Evolutionary conservation across 768 basidiomycete species (phyloP), one percentile per base, ranked within the genome.

Genomic region (Ramaria rubella): DNA sequence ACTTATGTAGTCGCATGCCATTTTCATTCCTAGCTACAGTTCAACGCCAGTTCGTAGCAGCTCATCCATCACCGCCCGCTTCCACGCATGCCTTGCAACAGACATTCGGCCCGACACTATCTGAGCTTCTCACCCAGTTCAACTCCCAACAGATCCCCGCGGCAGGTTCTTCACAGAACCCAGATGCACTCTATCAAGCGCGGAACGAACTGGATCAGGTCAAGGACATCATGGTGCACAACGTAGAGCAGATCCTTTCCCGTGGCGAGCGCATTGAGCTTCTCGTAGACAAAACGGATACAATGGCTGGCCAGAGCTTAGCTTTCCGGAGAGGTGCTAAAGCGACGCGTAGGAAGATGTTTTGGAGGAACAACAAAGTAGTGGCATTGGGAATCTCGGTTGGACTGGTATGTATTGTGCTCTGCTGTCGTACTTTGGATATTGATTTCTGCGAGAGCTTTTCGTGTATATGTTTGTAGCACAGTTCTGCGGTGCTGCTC

Each of bases 201-300:
- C 94, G 94, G 67, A 80, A 81, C 4, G 94, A 97, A 69, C 77
- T 93, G 40, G 82, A 83, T 59, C 89, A 91, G 62, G 90, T 96
- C 46, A 97, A 96, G 69, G 87, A 94, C 64, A 91, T 96, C 71
- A 95, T 96, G 94, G 94, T 97, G 50, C 90, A 97, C 71, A 97
- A 97, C 68, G 94, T 97, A 61, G 93, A 97, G 72, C 90, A 94
- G 69, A 95, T 98, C 60, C 81, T 99, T 40, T 87, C 82, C 52
- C 79, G 96, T 34, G 96, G 96, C 23, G 96, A 99, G 70, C 79
- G 96, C 52, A 91, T 99, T 62, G 95, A 97, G 68, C 77, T 97
- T 17, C 79, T 99, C 51, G 90, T 98, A 29, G 93, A 97, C 74
- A 96, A 96, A 78, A 99, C 96, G 27, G 94, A 97, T 67, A 87